Evolutionary conservation across 2,329 filamentous ascomycete genomes (phyloP).

Genomic region (Ustulina deusta): DNA sequence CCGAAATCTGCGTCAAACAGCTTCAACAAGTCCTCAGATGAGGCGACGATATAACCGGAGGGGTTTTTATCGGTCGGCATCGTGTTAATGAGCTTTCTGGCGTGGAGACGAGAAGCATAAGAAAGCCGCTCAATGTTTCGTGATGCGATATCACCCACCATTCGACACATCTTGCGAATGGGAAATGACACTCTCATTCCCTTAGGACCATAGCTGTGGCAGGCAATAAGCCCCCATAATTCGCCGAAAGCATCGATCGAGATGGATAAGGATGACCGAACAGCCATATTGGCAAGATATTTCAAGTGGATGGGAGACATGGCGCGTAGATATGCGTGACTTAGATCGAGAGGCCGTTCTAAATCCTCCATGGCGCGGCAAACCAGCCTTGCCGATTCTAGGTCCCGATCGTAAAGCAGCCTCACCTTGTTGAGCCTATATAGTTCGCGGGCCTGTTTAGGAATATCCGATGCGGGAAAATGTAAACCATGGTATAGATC

Average conservation of each 20-base stretch:
- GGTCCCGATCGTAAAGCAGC: slow-evolving; percentile 85
- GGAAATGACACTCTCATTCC: slow-evolving; percentile 95
- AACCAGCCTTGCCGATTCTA: slow-evolving; percentile 82
- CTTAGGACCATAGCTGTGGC: slow-evolving; percentile 79
- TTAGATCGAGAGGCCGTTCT: slow-evolving; percentile 82
- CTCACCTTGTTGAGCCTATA: slow-evolving; percentile 93
- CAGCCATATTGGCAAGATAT: slow-evolving; percentile 88
- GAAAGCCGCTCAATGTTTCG: slow-evolving; percentile 89
- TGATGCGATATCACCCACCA: slow-evolving; percentile 87
- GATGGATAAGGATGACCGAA: slow-evolving; percentile 94
- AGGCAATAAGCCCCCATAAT: slow-evolving; percentile 89
- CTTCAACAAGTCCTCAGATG: slow-evolving; percentile 84
- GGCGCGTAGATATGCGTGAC: slow-evolving; percentile 84
- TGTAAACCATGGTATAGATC: slow-evolving; percentile 89
- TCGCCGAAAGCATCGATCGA: slow-evolving; percentile 89
- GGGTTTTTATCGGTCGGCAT: slow-evolving; percentile 84
- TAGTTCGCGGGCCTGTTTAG: slow-evolving; percentile 85
- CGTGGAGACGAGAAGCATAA: slow-evolving; percentile 85
- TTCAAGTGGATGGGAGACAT: slow-evolving; percentile 93
- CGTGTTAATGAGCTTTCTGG: slow-evolving; percentile 88
- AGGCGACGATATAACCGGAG: slow-evolving; percentile 90
- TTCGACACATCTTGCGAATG: slow-evolving; percentile 89
- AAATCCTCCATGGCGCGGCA: slow-evolving; percentile 81
- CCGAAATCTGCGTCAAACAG: slow-evolving; percentile 91
- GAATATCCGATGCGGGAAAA: slow-evolving; percentile 90